Conservation (phyloP, 2,329 filamentous ascomycete species). For the Aureobasidium sp. region DNA sequence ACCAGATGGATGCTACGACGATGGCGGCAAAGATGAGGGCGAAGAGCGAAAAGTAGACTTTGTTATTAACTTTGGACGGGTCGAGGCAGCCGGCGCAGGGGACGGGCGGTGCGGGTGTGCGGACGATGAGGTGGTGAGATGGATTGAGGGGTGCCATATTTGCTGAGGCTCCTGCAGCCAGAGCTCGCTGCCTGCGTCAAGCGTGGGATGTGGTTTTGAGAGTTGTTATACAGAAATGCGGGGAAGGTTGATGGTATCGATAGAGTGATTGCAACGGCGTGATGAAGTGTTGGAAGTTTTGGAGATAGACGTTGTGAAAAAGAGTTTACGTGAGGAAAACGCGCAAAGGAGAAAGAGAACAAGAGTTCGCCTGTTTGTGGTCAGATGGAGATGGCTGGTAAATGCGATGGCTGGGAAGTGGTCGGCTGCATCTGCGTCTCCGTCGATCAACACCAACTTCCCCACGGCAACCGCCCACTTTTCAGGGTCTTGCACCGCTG, state of each 20-base stretch:
- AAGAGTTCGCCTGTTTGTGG: neutral
- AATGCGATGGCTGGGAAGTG: conserved; percentile 4
- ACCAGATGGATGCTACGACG: conserved; percentile 75
- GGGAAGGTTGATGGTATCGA: neutral
- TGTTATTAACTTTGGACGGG: conserved; percentile 36
- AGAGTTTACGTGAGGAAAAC: neutral
- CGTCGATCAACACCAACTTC: conserved; percentile 6
- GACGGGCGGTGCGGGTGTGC: conserved; percentile 1
- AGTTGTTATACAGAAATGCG: neutral
- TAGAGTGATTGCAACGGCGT: neutral
- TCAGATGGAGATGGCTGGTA: neutral
- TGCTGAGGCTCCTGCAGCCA: neutral
- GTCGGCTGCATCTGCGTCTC: neutral
- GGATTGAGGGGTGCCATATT: neutral
- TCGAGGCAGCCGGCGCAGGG: conserved; percentile 18
- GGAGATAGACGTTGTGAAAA: neutral
- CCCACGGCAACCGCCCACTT: conserved; percentile 11
- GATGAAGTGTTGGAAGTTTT: neutral
- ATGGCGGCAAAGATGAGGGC: conserved; percentile 72
- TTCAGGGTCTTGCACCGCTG: conserved; percentile 1
- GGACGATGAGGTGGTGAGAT: neutral
- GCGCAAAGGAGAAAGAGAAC: neutral
- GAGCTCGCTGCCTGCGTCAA: neutral
- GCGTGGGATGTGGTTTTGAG: neutral
- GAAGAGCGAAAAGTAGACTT: conserved; percentile 74